Evolutionary conservation across 805 yeast genomes (phyloP).

Genomic region (Wickerhamiella azymoides): DNA sequence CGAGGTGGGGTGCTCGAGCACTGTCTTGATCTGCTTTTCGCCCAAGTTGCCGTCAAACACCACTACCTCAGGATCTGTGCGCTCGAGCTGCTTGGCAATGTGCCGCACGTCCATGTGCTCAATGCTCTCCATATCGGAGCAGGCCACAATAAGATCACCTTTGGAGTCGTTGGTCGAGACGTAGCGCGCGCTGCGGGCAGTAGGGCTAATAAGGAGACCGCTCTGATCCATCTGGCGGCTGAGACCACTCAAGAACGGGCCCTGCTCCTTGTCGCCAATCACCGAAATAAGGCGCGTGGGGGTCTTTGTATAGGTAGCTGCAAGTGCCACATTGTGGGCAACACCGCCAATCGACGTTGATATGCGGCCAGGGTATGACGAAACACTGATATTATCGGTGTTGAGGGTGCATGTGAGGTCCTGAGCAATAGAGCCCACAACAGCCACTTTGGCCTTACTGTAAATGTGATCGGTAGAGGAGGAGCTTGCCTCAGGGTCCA

Average conservation of each 20-base stretch:
- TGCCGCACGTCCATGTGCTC: constrained; percentile 36
- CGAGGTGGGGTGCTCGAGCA: constrained; percentile 20
- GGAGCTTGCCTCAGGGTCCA: no score
- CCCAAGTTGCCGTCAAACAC: constrained; percentile 61
- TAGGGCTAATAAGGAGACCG: constrained; percentile 28
- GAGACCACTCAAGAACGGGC: constrained; percentile 15
- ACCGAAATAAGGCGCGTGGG: constrained; percentile 38
- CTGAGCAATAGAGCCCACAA: constrained; percentile 65
- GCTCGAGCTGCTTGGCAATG: constrained; percentile 30
- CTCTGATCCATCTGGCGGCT: constrained; percentile 21
- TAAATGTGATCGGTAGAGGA: neutral
- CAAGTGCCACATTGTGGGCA: constrained; percentile 65
- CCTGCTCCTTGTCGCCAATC: constrained; percentile 41
- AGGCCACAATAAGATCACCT: constrained; percentile 60
- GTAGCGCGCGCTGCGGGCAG: constrained; percentile 50
- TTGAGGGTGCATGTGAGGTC: constrained; percentile 49
- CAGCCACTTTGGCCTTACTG: constrained; percentile 23
- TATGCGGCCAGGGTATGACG: constrained; percentile 62
- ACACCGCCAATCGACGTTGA: constrained; percentile 65
- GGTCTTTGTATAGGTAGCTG: constrained; percentile 31
- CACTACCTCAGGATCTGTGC: constrained; percentile 35
- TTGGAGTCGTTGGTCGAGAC: constrained; percentile 46
- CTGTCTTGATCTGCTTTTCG: constrained; percentile 27
- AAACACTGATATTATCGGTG: constrained; percentile 22
- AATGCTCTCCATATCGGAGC: constrained; percentile 72